These are phyloP conservation scores for Malus fusca DNA, from an alignment of 306 rosid genomes.

Conservation along the genomic window DNA sequence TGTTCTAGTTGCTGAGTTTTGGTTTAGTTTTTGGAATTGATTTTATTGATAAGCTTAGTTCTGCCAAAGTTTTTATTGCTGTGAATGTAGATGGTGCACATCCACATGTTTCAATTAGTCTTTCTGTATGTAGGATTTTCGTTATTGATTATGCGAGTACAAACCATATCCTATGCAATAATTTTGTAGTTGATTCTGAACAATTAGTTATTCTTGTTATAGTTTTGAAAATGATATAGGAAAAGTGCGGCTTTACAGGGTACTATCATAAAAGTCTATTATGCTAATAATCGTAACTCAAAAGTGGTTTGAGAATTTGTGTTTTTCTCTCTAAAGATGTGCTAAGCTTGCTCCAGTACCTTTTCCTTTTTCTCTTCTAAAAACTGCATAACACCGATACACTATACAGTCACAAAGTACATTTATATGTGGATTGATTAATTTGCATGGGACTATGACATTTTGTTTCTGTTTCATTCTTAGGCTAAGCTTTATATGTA, in stretches of 20 bases:
- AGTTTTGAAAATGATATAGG: not conserved
- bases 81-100: not conserved
- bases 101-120: not conserved
- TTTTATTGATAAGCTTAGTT: not conserved
- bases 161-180: not conserved
- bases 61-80: not conserved
- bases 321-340: not conserved
- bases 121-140: not conserved
- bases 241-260: not conserved
- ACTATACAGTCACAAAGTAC: not conserved
- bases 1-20: not conserved
- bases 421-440: not conserved
- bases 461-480: not conserved
- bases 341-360: not conserved
- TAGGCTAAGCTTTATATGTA: not conserved
- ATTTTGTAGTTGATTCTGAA: not conserved
- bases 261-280: not conserved
- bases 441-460: not conserved
- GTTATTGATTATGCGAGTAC: not conserved
- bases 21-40: not conserved
- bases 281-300: not conserved
- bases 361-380: not conserved
- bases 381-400: not conserved
- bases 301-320: not conserved
- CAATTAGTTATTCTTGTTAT: not conserved